Evolutionary conservation across 176 grass and related monocot species (phyloP), one percentile per base, ranked within the genome.

Genomic region (Bromus sterilis): DNA sequence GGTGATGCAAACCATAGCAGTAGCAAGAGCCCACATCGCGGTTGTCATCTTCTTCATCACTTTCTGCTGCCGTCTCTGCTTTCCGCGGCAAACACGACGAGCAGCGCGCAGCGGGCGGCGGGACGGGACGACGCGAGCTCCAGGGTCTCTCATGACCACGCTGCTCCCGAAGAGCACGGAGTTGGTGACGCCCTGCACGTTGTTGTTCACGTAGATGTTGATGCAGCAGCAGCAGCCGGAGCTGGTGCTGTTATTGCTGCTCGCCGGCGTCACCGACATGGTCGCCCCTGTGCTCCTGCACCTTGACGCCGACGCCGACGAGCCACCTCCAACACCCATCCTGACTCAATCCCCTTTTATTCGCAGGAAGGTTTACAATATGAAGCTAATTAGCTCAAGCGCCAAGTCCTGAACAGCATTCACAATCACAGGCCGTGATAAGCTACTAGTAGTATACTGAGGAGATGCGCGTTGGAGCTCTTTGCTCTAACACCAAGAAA

Each of bases 101-200:
- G 21, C 14, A 11, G 6, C 14, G 11, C 66, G 36, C 15, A 28
- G 66, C n/a, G 35, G 58, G 11, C 7, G 31, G 34, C 41, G 56
- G 18, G 43, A 30, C 0, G 26, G 36, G 23, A 98, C 64, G 55
- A 98, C 64, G 44, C 88, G 81, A 33, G 81, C 56, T 7, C 92
- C 88, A 0, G 90, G 78, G 46, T 91, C 86, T 14, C 78, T 83
- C 86, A 94, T 89, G 23, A 42, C 55, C 51, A 98, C 92, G 78
- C 81, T 88, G 86, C 95, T 98, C 85, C 95, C 81, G 3, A 98
- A 66, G 51, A 98, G 59, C 56, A 94, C 80, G 29, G 95, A 98
- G 83, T 94, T 98, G 56, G 92, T 91, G 68, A 98, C 95, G 7
- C 92, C 92, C 55, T 98, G 92, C 73, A 94, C 82, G 69, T 98